Base-by-base conservation (phyloP, 2,329 filamentous ascomycete species). In the Drechslerella dactyloides region DNA sequence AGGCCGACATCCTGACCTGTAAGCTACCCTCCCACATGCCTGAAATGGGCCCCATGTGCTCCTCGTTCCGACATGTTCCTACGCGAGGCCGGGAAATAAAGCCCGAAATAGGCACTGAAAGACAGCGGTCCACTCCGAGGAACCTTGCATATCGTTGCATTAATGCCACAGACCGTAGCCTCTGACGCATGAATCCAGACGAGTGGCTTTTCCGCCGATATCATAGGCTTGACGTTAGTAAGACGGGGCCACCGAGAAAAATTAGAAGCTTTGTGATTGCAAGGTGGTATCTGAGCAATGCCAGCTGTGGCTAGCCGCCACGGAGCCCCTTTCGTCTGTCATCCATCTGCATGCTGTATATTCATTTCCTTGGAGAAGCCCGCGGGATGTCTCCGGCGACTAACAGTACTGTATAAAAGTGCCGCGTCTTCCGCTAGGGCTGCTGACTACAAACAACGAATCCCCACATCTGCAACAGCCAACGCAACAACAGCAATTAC, bases 71-170 rank as follows among this genome's bases (percentile, higher is more conserved):
- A 23, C 17, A 59, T 23, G 27, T 46, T 48, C 35, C 35, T 19
- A 40, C 50, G 33, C 37, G 17, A 40, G 8, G 21, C 19, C 15
- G 19, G 65, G 65, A 53, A 48, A 1, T 17, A 30, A 27, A 53
- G 53, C 65, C 65, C 52, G 57, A 69, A 69, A 69, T 63, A 63
- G 58, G 52, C 44, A 56, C 65, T 19, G 8, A 44, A 15, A 54
- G 54, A 57, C 52, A 58, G 51, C 65, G 58, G 58, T 69, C 58
- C 58, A 24, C 46, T 53, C 65, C 58, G 58, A 69, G 33, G n/a
- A 55, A 54, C 56, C 63, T 23, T 68, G 35, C 35, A 30, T 21
- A 35, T 62, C 57, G 57, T 33, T 13, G 21, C 13, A 11, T 55
- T 37, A 21, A 11, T 30, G n/a, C 15, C 19, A n/a, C n/a, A n/a